A percentile compares a stretch with the other conserved stretches of the same genome.
phyloP scores from a whole-genome alignment of 805 yeast genomes.

The Myxozyma geophila region DNA sequence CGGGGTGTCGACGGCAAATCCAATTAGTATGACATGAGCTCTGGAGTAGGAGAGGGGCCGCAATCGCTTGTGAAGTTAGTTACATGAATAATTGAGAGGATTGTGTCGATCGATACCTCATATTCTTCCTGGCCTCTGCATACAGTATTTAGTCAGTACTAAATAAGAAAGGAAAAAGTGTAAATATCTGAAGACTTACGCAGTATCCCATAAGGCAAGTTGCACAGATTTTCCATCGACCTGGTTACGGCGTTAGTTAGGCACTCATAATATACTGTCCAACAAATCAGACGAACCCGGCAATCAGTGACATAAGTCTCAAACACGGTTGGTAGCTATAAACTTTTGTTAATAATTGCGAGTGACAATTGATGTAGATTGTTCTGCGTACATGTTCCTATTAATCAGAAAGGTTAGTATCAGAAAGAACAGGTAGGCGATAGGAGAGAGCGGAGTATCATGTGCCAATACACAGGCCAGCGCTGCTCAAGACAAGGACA shows the following conservation, averaged over 20 bases:
- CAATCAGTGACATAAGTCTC: conserved; percentile 95
- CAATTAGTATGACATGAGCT: conserved; percentile 84
- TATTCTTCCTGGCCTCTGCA: conserved; percentile 86
- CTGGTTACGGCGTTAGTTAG: conserved; percentile 8
- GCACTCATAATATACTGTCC: not conserved
- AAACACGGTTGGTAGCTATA: conserved; percentile 88
- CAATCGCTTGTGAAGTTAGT: conserved; percentile 51
- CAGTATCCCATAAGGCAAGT: conserved; percentile 91
- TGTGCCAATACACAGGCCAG: not conserved
- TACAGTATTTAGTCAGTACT: not conserved
- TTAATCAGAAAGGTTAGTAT: not conserved
- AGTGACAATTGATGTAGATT: not conserved
- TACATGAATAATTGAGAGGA: not conserved
- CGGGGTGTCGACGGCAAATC: conserved; percentile 81
- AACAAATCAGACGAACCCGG: conserved; percentile 50
- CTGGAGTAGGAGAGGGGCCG: conserved; percentile 87
- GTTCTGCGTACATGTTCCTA: conserved; percentile 36
- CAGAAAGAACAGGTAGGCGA: not conserved
- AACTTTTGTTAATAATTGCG: not conserved
- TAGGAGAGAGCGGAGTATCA: not conserved
- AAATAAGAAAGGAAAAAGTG: not conserved
- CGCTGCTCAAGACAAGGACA: not conserved
- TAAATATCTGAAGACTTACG: conserved; percentile 47
- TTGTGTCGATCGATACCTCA: conserved; percentile 49
- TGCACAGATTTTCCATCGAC: conserved; percentile 90